A percentile compares a stretch with the other conserved stretches of the same genome.
Evolutionary conservation across 2,329 filamentous ascomycete genomes (phyloP).

Genomic region (Dendryphion nanum): DNA sequence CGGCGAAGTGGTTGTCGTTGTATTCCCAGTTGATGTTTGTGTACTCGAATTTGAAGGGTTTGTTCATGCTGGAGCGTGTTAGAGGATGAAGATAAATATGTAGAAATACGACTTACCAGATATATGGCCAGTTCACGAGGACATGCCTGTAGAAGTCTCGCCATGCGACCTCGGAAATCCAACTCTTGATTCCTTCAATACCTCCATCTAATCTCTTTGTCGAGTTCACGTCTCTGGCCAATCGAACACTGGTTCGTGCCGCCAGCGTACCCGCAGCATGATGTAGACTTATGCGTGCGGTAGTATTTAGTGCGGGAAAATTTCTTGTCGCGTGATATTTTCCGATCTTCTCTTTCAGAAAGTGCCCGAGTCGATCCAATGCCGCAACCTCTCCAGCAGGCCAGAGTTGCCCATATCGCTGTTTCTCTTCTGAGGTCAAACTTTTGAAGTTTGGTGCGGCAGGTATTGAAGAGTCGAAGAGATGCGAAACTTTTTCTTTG

Average conservation of each 20-base stretch:
- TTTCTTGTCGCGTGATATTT: slow-evolving; percentile 43
- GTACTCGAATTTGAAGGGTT: slow-evolving; percentile 80
- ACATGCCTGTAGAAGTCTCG: slow-evolving; percentile 60
- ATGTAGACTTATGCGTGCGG: slow-evolving; percentile 43
- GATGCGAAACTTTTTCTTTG: slow-evolving; percentile 47
- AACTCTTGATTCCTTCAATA: slow-evolving; percentile 43
- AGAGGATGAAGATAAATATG: background rate
- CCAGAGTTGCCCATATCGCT: slow-evolving; percentile 42
- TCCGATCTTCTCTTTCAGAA: slow-evolving; percentile 46
- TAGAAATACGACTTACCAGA: slow-evolving; percentile 55
- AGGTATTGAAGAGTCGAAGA: slow-evolving; percentile 34
- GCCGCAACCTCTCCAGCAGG: slow-evolving; percentile 47
- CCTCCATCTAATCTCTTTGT: slow-evolving; percentile 54
- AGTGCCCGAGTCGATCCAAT: slow-evolving; percentile 41
- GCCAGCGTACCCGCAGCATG: slow-evolving; percentile 47
- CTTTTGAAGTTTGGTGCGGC: slow-evolving; percentile 61
- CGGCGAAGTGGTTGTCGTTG: slow-evolving; percentile 55
- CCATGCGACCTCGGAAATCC: slow-evolving; percentile 55
- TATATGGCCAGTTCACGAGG: slow-evolving; percentile 78
- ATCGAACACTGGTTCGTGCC: slow-evolving; percentile 45
- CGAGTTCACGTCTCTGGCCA: slow-evolving; percentile 52
- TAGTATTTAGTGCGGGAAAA: slow-evolving; percentile 42
- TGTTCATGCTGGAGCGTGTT: slow-evolving; percentile 57
- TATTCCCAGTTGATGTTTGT: slow-evolving; percentile 76
- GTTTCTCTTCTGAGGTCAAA: slow-evolving; percentile 43